Conservation (phyloP, 2,329 filamentous ascomycete species). For the Xenoacremonium recifei region DNA sequence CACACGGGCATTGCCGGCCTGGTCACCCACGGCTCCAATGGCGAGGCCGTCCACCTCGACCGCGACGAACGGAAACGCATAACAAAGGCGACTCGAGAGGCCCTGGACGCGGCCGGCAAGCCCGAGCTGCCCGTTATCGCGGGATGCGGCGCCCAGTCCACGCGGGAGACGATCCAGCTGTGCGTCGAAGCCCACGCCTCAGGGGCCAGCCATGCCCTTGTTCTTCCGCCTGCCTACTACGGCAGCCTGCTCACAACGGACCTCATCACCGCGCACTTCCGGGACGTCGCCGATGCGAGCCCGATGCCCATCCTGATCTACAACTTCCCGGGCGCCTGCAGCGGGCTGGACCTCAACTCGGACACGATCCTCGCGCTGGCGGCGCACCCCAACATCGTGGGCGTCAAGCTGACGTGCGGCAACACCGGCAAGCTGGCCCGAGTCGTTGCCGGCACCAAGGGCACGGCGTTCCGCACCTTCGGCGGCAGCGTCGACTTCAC, state of each 20-base stretch:
- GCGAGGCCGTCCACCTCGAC: background rate
- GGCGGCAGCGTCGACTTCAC: constrained; percentile 74
- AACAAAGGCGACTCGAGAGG: background rate
- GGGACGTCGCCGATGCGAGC: constrained; percentile 57
- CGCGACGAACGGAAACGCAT: background rate
- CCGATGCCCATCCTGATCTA: constrained; percentile 68
- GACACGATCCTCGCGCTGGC: constrained; percentile 60
- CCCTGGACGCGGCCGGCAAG: background rate
- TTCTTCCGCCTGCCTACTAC: constrained; percentile 70
- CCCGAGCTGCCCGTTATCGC: constrained; percentile 62
- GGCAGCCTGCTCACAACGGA: constrained; percentile 54
- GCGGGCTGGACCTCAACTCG: constrained; percentile 63
- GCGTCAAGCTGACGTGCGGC: constrained; percentile 62
- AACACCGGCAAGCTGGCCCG: constrained; percentile 58
- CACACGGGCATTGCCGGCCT: background rate
- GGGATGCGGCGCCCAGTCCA: constrained; percentile 67
- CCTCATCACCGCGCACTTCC: constrained; percentile 62
- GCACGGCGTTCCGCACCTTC: constrained; percentile 60
- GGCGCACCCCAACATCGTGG: constrained; percentile 63
- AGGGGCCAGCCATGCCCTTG: constrained; percentile 66
- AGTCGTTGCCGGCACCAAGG: constrained; percentile 44
- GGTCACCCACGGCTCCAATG: too few relatives aligned
- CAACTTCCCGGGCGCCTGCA: constrained; percentile 65
- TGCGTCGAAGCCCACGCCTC: constrained; percentile 61
- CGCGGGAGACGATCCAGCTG: constrained; percentile 63